These are phyloP conservation scores for Endotrypanum monterogeii DNA, from an alignment of 208 protist species.

Conservation along the genomic window DNA sequence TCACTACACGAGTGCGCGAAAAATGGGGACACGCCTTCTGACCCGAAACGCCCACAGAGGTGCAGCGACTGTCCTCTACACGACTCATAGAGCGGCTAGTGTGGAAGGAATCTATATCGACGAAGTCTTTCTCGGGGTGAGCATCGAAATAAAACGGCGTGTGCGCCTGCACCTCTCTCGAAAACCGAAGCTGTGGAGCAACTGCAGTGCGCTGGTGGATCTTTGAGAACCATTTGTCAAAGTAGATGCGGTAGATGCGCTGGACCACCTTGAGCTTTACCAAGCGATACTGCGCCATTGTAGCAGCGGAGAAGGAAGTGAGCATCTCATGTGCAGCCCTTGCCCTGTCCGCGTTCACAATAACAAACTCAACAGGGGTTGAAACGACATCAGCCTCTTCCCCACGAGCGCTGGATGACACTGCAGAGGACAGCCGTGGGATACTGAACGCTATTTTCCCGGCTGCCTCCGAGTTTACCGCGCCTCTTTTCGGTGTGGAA, in stretches of 20 bases:
- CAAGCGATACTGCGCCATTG: constrained; percentile 39
- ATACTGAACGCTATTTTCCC: background rate
- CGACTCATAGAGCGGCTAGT: constrained; percentile 7
- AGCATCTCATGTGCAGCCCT: constrained; percentile 10
- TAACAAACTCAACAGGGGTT: background rate
- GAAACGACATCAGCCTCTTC: background rate
- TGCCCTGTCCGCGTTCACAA: constrained; percentile 13
- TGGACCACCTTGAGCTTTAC: constrained; percentile 45
- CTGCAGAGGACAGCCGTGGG: background rate
- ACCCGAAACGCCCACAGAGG: background rate
- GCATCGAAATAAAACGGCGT: background rate
- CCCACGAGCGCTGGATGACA: background rate
- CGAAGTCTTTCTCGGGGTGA: constrained; percentile 17
- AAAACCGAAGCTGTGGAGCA: background rate
- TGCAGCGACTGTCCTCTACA: background rate
- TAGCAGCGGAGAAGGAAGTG: constrained; percentile 25
- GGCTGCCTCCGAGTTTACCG: background rate
- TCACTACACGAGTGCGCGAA: background rate
- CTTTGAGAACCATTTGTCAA: constrained; percentile 37
- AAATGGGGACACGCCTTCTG: background rate
- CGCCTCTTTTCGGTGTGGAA: background rate
- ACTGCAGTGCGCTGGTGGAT: background rate
- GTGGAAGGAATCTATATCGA: constrained; percentile 29
- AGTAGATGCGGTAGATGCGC: constrained; percentile 50
- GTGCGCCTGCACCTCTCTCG: background rate